phyloP scores from a whole-genome alignment of 495 filamentous ascomycete genomes.

The Penicillium bialowiezense region DNA sequence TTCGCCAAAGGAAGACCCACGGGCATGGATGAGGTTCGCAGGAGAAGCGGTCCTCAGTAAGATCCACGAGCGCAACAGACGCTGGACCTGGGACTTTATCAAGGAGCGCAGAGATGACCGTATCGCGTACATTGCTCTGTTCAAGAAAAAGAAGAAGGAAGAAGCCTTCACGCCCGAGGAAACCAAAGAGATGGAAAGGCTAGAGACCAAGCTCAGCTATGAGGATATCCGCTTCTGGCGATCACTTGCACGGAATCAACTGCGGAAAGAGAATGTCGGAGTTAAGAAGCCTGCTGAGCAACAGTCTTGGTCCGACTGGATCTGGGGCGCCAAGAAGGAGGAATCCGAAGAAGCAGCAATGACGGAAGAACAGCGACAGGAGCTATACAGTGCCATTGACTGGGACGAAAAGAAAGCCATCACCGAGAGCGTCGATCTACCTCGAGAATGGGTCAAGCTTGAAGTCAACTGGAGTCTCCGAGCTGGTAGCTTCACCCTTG shows the following conservation, averaged over 20 bases:
- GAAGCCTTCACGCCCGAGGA: conserved; percentile 70
- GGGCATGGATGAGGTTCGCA: conserved; percentile 88
- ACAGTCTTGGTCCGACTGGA: conserved; percentile 85
- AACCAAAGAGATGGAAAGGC: conserved; percentile 62
- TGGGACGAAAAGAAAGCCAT: conserved; percentile 96
- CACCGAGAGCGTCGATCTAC: conserved; percentile 80
- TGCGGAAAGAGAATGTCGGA: conserved; percentile 90
- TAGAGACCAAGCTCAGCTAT: conserved; percentile 88
- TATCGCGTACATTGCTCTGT: conserved; percentile 82
- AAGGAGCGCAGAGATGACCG: conserved; percentile 88
- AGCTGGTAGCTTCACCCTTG: conserved; percentile 91
- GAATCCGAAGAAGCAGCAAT: conserved; percentile 73
- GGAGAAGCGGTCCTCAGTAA: conserved; percentile 83
- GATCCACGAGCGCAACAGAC: conserved; percentile 86
- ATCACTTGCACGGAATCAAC: conserved; percentile 87
- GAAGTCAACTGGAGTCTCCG: conserved; percentile 86
- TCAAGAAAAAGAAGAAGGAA: conserved; percentile 87
- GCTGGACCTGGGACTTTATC: conserved; percentile 95
- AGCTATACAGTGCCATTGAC: conserved; percentile 94
- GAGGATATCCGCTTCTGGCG: conserved; percentile 98
- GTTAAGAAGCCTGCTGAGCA: conserved; percentile 61
- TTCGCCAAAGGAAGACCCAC: conserved; percentile 82
- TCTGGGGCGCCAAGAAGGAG: conserved; percentile 76
- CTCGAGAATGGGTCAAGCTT: conserved; percentile 85
- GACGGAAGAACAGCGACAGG: conserved; percentile 92